Evolutionary conservation across 495 filamentous ascomycete genomes (phyloP).

Genomic region (Hypoxylon rickii): DNA sequence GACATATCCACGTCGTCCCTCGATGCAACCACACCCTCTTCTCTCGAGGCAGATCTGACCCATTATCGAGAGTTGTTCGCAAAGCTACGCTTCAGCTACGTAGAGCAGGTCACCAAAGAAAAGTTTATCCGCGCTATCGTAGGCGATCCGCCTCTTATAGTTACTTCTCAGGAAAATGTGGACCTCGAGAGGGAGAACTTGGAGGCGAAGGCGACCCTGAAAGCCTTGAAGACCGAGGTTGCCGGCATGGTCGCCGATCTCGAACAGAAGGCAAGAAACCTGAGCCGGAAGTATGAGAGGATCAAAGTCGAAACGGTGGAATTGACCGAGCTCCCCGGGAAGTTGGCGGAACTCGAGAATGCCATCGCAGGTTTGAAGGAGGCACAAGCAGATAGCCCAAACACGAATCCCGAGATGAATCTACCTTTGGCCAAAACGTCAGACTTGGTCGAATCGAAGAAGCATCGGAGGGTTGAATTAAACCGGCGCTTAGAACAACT

Average conservation of each 20-base stretch:
- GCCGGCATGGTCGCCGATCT: constrained; percentile 71
- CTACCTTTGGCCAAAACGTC: constrained; percentile 65
- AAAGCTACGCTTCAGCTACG: constrained; percentile 93
- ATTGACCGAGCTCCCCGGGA: constrained; percentile 63
- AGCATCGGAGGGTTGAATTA: constrained; percentile 65
- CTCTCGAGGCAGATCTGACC: constrained; percentile 79
- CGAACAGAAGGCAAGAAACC: constrained; percentile 66
- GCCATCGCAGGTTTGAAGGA: constrained; percentile 59
- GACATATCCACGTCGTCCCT: constrained; percentile 68
- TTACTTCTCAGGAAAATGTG: constrained; percentile 80
- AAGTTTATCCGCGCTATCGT: constrained; percentile 79
- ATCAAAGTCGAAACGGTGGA: constrained; percentile 64
- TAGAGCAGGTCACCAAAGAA: constrained; percentile 81
- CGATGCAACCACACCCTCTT: constrained; percentile 72
- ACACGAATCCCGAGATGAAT: constrained; percentile 48
- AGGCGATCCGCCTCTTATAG: constrained; percentile 82
- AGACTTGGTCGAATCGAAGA: constrained; percentile 59
- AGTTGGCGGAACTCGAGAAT: constrained; percentile 64
- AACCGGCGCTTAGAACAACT: constrained; percentile 70
- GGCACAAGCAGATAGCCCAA: constrained; percentile 37
- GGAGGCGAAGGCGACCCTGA: constrained; percentile 73
- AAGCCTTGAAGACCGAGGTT: constrained; percentile 79
- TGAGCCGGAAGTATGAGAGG: constrained; percentile 63
- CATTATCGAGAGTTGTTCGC: constrained; percentile 95
- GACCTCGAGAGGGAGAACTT: constrained; percentile 74